Conservation (phyloP, 1,284 basidiomycete genomes). For the Fomitopsis pinicola region DNA sequence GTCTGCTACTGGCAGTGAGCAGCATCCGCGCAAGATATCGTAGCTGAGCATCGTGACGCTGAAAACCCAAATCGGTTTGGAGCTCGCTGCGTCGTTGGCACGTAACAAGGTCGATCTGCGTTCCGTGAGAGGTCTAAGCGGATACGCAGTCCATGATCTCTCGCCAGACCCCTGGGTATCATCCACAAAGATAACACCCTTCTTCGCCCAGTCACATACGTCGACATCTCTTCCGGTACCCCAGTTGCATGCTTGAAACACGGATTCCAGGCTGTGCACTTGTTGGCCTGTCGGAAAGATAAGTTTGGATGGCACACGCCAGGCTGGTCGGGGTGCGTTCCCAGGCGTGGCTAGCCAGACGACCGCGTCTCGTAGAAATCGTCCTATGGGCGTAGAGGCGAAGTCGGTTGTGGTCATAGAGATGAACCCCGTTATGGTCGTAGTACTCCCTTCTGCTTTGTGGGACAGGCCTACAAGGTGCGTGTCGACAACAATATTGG, state of each 20-base stretch:
- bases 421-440: background rate
- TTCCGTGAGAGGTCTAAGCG: slow-evolving; percentile 10
- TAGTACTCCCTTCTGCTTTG: no score
- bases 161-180: slow-evolving; percentile 2
- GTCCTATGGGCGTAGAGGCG: slow-evolving; percentile 4
- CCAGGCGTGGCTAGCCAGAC: slow-evolving; percentile 20
- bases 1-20: background rate
- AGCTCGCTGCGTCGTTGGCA: background rate
- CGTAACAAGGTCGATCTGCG: slow-evolving; percentile 5
- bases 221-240: background rate
- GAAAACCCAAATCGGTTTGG: slow-evolving; percentile 18
- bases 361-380: slow-evolving; percentile 17
- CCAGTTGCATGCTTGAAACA: slow-evolving; percentile 25
- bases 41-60: slow-evolving; percentile 19
- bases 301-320: slow-evolving; percentile 17
- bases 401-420: background rate
- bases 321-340: slow-evolving; percentile 14
- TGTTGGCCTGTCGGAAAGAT: slow-evolving; percentile 19
- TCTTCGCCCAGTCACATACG: slow-evolving; percentile 16
- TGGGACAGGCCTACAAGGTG: no score
- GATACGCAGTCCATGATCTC: slow-evolving; percentile 5
- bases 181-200: slow-evolving; percentile 26
- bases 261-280: slow-evolving; percentile 19
- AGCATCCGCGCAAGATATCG: slow-evolving; percentile 12
- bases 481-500: no score